Evolutionary conservation across 2,329 filamentous ascomycete species (phyloP).

Genomic region (Dothideomycetes sp.): DNA sequence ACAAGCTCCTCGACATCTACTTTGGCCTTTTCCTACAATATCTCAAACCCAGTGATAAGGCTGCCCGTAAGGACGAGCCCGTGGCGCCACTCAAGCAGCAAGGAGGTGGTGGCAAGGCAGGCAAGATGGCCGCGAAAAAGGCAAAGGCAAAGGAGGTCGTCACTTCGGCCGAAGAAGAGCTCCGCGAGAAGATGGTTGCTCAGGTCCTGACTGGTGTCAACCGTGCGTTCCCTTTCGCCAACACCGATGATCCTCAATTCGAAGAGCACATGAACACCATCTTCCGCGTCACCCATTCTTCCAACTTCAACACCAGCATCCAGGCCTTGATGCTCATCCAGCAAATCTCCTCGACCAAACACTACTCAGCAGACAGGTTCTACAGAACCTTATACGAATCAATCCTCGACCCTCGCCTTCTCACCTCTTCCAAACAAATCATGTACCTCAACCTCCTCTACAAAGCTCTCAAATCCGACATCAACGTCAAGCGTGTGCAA

Average conservation of each 20-base stretch:
- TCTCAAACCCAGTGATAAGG: constrained; percentile 47
- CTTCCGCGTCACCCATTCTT: constrained; percentile 91
- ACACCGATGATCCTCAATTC: constrained; percentile 66
- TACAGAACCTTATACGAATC: constrained; percentile 95
- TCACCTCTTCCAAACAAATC: constrained; percentile 86
- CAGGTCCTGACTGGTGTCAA: constrained; percentile 91
- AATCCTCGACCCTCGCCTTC: constrained; percentile 75
- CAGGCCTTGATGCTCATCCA: constrained; percentile 93
- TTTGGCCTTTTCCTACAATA: constrained; percentile 79
- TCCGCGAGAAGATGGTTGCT: constrained; percentile 83
- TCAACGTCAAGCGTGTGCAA: constrained; percentile 85
- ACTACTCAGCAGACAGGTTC: constrained; percentile 77
- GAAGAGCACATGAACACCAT: constrained; percentile 86
- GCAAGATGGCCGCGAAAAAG: constrained; percentile 40
- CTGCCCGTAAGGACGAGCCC: constrained; percentile 24
- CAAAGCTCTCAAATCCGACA: constrained; percentile 75
- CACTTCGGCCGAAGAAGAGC: constrained; percentile 44
- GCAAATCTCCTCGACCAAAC: constrained; percentile 72
- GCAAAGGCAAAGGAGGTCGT: constrained; percentile 27
- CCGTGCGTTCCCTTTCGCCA: constrained; percentile 85
- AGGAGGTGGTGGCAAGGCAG: constrained; percentile 42
- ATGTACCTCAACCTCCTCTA: constrained; percentile 90
- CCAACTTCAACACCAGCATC: constrained; percentile 97
- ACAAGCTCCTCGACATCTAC: constrained; percentile 77
- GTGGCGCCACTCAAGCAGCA: constrained; percentile 28